A percentile compares a stretch with the other conserved stretches of the same genome.
Evolutionary conservation across 225 moss, liverwort and hornwort genomes (phyloP).

Genomic region (Polytrichum commune): DNA sequence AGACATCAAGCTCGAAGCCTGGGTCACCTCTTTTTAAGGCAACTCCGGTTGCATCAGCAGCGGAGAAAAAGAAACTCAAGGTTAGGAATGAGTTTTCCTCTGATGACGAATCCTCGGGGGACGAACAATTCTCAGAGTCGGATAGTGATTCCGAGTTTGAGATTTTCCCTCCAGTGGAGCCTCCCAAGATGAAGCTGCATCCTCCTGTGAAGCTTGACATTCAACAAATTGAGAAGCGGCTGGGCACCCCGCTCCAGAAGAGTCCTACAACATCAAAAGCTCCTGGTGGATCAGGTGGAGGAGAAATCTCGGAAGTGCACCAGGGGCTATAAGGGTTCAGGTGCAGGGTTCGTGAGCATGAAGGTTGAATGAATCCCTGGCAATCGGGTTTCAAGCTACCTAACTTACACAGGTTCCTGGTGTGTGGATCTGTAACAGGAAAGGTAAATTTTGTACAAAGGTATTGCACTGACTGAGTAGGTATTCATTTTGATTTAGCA

Average conservation of each 20-base stretch:
- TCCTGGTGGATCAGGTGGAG: constrained; percentile 9
- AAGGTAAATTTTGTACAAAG: constrained; percentile 36
- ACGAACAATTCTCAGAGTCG: constrained; percentile 24
- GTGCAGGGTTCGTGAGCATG: neutral
- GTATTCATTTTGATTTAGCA: neutral
- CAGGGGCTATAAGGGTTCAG: neutral
- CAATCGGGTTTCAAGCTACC: no score
- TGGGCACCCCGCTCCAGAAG: constrained; percentile 34
- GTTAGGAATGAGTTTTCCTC: constrained; percentile 10
- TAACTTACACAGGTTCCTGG: neutral
- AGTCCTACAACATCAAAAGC: neutral
- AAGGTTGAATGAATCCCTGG: neutral
- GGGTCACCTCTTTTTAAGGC: constrained; percentile 41
- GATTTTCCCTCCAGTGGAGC: constrained; percentile 35
- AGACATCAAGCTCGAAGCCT: neutral
- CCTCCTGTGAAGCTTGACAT: constrained; percentile 53
- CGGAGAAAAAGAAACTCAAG: neutral
- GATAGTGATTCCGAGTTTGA: constrained; percentile 44
- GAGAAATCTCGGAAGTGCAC: constrained; percentile 27
- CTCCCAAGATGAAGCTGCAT: constrained; percentile 48
- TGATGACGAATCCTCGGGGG: constrained; percentile 22
- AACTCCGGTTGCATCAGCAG: neutral
- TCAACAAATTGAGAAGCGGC: constrained; percentile 33
- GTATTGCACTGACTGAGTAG: neutral
- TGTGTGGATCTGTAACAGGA: neutral